A percentile compares a stretch with the other conserved stretches of the same genome.
These are phyloP conservation scores for Pluteus cervinus DNA, from an alignment of 768 basidiomycete genomes.

Conservation along the genomic window DNA sequence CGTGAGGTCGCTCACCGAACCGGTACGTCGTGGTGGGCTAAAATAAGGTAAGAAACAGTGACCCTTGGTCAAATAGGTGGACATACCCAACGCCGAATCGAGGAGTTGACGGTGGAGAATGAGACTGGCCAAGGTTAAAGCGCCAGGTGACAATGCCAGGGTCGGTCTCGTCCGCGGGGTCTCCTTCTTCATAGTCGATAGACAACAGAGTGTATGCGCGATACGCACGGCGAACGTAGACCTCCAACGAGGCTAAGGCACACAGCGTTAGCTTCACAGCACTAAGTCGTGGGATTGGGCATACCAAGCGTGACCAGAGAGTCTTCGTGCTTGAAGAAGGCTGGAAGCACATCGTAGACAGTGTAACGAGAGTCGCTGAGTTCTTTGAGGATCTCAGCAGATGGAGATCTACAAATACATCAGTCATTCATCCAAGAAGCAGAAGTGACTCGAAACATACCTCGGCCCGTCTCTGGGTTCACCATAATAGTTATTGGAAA, in stretches of 20 bases:
- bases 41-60: slow-evolving; percentile 5
- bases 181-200: slow-evolving; percentile 93
- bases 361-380: slow-evolving; percentile 95
- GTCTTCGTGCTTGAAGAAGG: slow-evolving; percentile 89
- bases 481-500: slow-evolving; percentile 85
- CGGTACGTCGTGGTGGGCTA: slow-evolving; percentile 61
- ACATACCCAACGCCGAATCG: slow-evolving; percentile 47
- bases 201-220: slow-evolving; percentile 88
- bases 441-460: slow-evolving; percentile 26
- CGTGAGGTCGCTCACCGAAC: slow-evolving; percentile 92
- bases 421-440: slow-evolving; percentile 7
- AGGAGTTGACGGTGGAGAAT: slow-evolving; percentile 83
- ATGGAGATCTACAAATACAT: slow-evolving; percentile 55
- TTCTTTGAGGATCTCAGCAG: slow-evolving; percentile 83
- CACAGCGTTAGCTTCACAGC: no score
- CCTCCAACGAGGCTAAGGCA: slow-evolving; percentile 91
- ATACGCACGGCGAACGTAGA: slow-evolving; percentile 94
- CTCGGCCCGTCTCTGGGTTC: slow-evolving; percentile 63
- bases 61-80: background rate
- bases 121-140: slow-evolving; percentile 89
- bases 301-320: slow-evolving; percentile 77
- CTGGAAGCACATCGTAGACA: slow-evolving; percentile 93
- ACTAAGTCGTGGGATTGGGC: slow-evolving; percentile 14
- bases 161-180: slow-evolving; percentile 78
- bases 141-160: slow-evolving; percentile 86